These are phyloP conservation scores for Geotrichum macrosporum DNA, from an alignment of 1,139 yeast genomes.

Conservation along the genomic window DNA sequence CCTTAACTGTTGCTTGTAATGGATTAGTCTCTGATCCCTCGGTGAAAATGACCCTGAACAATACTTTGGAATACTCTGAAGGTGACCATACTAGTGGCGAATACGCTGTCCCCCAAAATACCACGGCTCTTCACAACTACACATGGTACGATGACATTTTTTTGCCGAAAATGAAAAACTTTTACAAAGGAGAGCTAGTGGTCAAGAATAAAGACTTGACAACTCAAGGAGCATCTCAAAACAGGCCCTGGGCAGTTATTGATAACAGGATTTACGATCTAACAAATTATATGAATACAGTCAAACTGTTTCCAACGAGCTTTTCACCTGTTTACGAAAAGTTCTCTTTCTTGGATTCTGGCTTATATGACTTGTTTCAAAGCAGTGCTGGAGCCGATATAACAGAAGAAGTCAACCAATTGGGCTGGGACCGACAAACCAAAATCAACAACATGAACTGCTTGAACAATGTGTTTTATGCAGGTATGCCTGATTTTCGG, in stretches of 20 bases:
- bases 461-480: conserved; percentile 39
- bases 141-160: conserved; percentile 40
- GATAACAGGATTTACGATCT: conserved; percentile 39
- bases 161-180: conserved; percentile 36
- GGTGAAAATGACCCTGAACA: conserved; percentile 33
- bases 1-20: conserved; percentile 41
- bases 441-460: conserved; percentile 36
- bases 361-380: conserved; percentile 33
- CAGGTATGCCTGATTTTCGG: conserved; percentile 42
- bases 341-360: conserved; percentile 37
- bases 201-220: conserved; percentile 32
- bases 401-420: conserved; percentile 33
- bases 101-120: conserved; percentile 25
- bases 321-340: conserved; percentile 27
- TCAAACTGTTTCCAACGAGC: conserved; percentile 23
- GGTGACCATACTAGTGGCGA: conserved; percentile 38
- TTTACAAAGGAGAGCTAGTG: conserved; percentile 41
- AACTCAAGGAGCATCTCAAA: conserved; percentile 25
- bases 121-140: conserved; percentile 36
- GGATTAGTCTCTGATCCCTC: conserved; percentile 36
- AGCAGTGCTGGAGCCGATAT: conserved; percentile 30
- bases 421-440: conserved; percentile 29
- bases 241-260: conserved; percentile 35
- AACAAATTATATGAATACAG: conserved; percentile 38
- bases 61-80: conserved; percentile 31